Base-by-base conservation (phyloP, 176 grass and related monocot species). In the Triticum timopheevii region DNA sequence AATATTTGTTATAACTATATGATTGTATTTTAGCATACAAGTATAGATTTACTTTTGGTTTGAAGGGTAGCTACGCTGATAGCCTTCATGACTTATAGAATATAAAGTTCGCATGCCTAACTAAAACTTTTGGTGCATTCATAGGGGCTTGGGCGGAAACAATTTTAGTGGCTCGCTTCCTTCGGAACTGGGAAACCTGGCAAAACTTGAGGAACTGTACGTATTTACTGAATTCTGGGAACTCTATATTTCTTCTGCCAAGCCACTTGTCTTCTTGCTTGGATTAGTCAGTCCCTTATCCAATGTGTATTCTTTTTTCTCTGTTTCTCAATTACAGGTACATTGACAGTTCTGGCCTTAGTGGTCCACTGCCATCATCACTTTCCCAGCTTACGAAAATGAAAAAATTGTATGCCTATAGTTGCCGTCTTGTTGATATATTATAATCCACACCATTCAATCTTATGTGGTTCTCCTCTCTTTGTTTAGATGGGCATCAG, bases 281-380 rank as follows among this genome's bases (percentile, higher is more conserved):
- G 82, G 23, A 47, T 47, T 39, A 63, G 39, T 50, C 6, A 23
- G 38, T 7, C 16, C 42, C 59, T 54, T 59, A 58, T 19, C 13
- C 65, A 9, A 54, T 72, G 5, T 7, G 24, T 31, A 4, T 11
- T n/a, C n/a, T 42, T 89, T 11, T 86, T 23, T 79, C 71, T 68
- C 5, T 61, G 39, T 82, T 7, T 78, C 34, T 77, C 20, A 67
- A 88, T 72, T 85, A 25, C 65, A 96, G 96, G 66, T 96, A 98
- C 81, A 82, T 94, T 11, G 75, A 86, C 45, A 98, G 96, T 80
- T 65, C 88, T 86, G 96, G 92, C 59, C 81, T 94, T 52, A 89
- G 70, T 33, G 96, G 92, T 58, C 82, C 86, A 0, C 34, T 98
- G 15, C 96, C 93, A 35, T 39, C 82, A 84, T 74, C 92, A 33